These are phyloP conservation scores for Citrus medica DNA, from an alignment of 345 rosid genomes.

Conservation along the genomic window DNA sequence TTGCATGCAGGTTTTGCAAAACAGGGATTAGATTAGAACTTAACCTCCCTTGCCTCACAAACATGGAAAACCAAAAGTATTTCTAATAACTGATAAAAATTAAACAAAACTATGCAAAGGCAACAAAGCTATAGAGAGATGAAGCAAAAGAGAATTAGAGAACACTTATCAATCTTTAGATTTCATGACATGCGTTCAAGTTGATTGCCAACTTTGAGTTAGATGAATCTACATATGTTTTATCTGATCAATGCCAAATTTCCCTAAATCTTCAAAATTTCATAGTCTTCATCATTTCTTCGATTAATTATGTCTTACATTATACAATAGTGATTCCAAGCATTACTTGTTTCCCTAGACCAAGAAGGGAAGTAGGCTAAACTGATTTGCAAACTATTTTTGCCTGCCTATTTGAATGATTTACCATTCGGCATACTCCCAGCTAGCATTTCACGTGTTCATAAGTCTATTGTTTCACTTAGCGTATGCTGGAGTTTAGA, in stretches of 20 bases:
- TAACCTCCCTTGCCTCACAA: neutral
- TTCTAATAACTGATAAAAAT: neutral
- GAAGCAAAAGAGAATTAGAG: neutral
- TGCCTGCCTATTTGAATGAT: neutral
- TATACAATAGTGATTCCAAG: neutral
- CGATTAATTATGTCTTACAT: neutral
- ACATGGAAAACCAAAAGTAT: neutral
- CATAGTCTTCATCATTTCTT: neutral
- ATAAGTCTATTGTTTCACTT: neutral
- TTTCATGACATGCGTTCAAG: neutral
- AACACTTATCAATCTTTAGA: neutral
- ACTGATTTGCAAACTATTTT: neutral
- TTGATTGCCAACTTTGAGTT: neutral
- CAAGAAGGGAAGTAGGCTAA: neutral
- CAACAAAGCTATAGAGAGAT: neutral
- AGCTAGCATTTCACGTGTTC: neutral
- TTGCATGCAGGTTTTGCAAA: neutral
- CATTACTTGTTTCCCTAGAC: neutral
- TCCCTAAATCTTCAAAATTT: neutral
- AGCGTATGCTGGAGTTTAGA: neutral
- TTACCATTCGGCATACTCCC: neutral
- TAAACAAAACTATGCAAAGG: neutral
- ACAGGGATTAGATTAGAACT: neutral
- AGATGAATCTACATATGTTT: neutral
- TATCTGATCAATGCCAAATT: neutral